phyloP scores from a whole-genome alignment of 371 early-diverging fungal genomes.

The Fennellomyces sp. region DNA sequence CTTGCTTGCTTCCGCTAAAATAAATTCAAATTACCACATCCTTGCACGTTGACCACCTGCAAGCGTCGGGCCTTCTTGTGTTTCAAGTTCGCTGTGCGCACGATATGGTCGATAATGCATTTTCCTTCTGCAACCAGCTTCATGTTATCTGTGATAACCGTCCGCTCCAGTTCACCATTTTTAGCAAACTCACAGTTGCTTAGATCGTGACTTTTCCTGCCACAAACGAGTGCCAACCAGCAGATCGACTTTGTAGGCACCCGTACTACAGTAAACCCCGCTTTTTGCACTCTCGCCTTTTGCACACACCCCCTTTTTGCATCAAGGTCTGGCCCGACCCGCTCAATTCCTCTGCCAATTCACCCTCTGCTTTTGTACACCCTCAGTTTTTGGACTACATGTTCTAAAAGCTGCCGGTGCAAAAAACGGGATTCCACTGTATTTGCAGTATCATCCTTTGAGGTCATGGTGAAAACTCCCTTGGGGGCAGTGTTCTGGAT shows the following conservation, averaged over 20 bases:
- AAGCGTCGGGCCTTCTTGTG: not conserved
- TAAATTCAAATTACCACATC: not conserved
- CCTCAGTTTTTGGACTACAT: too few relatives aligned
- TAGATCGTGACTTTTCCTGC: not conserved
- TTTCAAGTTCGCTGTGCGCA: not conserved
- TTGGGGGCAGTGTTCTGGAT: too few relatives aligned
- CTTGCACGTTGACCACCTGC: not conserved
- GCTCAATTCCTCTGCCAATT: too few relatives aligned
- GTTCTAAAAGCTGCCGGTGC: too few relatives aligned
- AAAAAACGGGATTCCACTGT: too few relatives aligned
- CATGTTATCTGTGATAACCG: not conserved
- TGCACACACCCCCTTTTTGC: too few relatives aligned
- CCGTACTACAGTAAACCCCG: not conserved
- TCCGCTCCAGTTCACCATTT: not conserved
- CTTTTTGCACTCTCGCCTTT: too few relatives aligned
- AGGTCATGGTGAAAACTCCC: too few relatives aligned
- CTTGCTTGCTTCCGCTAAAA: not conserved
- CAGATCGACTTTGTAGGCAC: slow-evolving; percentile 1
- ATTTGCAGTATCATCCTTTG: too few relatives aligned
- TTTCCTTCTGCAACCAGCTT: not conserved
- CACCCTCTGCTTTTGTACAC: too few relatives aligned
- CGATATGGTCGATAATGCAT: not conserved
- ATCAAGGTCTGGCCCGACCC: too few relatives aligned
- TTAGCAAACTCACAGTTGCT: not conserved
- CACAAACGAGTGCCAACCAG: not conserved